Conservation (phyloP, 2,329 filamentous ascomycete species). For the Microsporum canis region DNA sequence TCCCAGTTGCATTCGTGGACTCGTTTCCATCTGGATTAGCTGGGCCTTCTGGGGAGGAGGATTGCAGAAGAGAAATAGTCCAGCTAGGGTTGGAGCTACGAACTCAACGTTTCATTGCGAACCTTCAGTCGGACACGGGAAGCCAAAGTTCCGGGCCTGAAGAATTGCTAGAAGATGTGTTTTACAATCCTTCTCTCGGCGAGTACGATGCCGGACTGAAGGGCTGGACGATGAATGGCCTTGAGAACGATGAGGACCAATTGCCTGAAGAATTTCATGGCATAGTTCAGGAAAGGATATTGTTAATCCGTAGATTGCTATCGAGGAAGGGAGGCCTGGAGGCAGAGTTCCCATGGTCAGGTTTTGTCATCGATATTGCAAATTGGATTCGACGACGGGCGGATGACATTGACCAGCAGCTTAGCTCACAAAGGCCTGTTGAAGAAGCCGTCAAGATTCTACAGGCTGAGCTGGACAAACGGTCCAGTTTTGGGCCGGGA, state of each 20-base stretch:
- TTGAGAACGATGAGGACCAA: slow-evolving; percentile 7
- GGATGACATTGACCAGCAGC: slow-evolving; percentile 34
- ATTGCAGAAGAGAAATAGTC: slow-evolving; percentile 3
- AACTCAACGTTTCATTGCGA: slow-evolving; percentile 12
- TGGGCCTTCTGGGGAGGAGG: neutral
- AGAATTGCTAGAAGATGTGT: slow-evolving; percentile 7
- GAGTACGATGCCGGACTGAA: slow-evolving; percentile 5
- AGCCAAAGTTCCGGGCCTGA: neutral
- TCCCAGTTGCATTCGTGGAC: slow-evolving; percentile 7
- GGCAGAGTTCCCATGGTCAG: slow-evolving; percentile 39
- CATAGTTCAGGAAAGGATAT: slow-evolving; percentile 6
- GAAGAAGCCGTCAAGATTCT: slow-evolving; percentile 19
- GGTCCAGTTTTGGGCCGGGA: slow-evolving; percentile 17
- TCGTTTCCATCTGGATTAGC: neutral
- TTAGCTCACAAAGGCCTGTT: slow-evolving; percentile 36
- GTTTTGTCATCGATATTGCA: slow-evolving; percentile 36
- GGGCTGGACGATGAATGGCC: slow-evolving; percentile 12
- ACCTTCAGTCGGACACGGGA: neutral
- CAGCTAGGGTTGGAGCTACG: slow-evolving; percentile 13
- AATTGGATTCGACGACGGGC: slow-evolving; percentile 38
- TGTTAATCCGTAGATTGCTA: slow-evolving; percentile 1
- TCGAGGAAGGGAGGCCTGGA: neutral
- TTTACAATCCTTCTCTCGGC: neutral
- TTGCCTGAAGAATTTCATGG: slow-evolving; percentile 7
- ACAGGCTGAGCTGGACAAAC: slow-evolving; percentile 23